These are phyloP conservation scores for Chaetomiaceae sp. DNA, from an alignment of 2,329 filamentous ascomycete genomes.

Conservation along the genomic window DNA sequence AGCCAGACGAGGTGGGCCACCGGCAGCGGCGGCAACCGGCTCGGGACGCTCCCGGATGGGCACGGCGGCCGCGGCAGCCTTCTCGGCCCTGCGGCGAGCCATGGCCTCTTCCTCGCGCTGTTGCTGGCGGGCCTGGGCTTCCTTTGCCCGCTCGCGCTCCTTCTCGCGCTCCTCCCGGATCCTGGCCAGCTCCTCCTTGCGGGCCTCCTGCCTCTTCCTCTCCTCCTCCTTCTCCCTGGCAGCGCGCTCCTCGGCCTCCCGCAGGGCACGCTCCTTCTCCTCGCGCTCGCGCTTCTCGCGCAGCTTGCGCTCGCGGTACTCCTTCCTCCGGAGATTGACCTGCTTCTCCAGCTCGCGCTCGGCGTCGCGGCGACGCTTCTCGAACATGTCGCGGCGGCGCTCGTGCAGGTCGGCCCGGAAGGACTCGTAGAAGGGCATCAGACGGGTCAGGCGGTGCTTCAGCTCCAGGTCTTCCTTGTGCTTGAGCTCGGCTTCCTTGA, in stretches of 20 bases:
- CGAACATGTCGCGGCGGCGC: conserved; percentile 89
- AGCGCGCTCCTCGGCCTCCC: conserved; percentile 81
- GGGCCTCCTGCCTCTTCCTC: conserved; percentile 72
- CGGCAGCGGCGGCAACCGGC: conserved; percentile 32
- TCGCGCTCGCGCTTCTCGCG: conserved; percentile 81
- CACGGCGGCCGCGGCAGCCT: conserved; percentile 33
- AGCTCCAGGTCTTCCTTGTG: conserved; percentile 89
- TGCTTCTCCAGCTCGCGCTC: conserved; percentile 91
- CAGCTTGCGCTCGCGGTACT: conserved; percentile 76
- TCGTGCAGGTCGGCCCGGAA: conserved; percentile 81
- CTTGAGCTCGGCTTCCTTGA: conserved; percentile 77
- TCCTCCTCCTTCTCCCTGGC: conserved; percentile 83
- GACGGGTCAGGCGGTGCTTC: conserved; percentile 83
- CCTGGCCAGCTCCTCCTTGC: conserved; percentile 64
- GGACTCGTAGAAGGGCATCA: conserved; percentile 77
- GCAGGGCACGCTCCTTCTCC: conserved; percentile 71
- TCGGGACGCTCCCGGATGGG: conserved; percentile 40
- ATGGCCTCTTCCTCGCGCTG: conserved; percentile 86
- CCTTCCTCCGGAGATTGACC: conserved; percentile 82
- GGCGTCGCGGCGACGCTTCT: conserved; percentile 85
- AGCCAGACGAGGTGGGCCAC: conserved; percentile 56
- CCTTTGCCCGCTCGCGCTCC: conserved; percentile 63
- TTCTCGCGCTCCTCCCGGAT: conserved; percentile 61
- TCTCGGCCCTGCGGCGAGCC: conserved; percentile 65
- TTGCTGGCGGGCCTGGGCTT: conserved; percentile 65